phyloP scores from a whole-genome alignment of 2,329 filamentous ascomycete genomes.

The Colletotrichum brevisporum region DNA sequence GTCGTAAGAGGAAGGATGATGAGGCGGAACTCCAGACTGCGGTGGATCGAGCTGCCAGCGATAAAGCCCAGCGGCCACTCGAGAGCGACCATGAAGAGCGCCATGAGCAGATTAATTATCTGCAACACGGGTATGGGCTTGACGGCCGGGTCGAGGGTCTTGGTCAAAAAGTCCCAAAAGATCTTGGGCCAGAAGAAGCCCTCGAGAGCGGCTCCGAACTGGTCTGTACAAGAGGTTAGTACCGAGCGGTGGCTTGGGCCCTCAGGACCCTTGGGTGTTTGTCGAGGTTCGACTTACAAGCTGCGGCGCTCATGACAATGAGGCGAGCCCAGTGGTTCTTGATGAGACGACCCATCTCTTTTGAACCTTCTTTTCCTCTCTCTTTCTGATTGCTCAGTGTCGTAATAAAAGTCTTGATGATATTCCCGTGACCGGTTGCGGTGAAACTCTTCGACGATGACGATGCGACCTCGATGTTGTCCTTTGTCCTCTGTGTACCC shows the following conservation, averaged over 20 bases:
- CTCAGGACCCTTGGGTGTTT: neutral
- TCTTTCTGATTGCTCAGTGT: constrained; percentile 31
- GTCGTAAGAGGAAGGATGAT: constrained; percentile 85
- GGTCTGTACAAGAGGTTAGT: constrained; percentile 71
- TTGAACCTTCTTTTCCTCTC: constrained; percentile 33
- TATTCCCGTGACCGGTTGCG: constrained; percentile 19
- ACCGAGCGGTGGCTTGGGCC: neutral
- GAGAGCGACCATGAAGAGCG: constrained; percentile 83
- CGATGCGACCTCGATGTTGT: constrained; percentile 21
- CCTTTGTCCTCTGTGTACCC: constrained; percentile 28
- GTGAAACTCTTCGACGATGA: constrained; percentile 19
- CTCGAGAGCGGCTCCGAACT: constrained; percentile 86
- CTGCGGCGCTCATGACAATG: constrained; percentile 87
- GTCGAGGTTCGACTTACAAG: constrained; percentile 68
- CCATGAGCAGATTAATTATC: constrained; percentile 88
- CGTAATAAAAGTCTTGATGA: neutral
- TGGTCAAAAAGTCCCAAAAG: constrained; percentile 97
- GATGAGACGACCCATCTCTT: constrained; percentile 92
- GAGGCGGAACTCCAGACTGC: constrained; percentile 88
- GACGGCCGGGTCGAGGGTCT: constrained; percentile 87
- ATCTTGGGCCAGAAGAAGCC: constrained; percentile 99
- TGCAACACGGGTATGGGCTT: constrained; percentile 91
- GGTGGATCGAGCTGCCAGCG: constrained; percentile 84
- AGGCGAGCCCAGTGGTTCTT: constrained; percentile 99
- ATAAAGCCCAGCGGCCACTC: constrained; percentile 90